Conservation (phyloP, 805 yeast genomes). For the Teunomyces aglyptinius region DNA sequence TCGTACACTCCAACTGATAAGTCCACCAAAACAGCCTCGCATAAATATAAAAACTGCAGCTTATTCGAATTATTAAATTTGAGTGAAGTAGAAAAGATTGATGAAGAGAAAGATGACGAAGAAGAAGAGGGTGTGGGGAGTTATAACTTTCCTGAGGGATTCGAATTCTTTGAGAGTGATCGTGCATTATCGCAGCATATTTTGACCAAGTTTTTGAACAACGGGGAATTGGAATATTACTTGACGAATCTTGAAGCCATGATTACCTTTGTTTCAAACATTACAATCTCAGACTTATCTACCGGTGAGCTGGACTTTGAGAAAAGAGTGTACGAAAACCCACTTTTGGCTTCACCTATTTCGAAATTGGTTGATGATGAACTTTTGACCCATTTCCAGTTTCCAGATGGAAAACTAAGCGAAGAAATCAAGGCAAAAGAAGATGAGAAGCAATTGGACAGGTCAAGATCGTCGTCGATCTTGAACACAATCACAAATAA, state of each 20-base stretch:
- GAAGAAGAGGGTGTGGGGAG: constrained; percentile 6
- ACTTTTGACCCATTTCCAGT: constrained; percentile 23
- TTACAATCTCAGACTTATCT: constrained; percentile 30
- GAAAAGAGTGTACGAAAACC: not conserved
- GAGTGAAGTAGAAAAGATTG: constrained; percentile 10
- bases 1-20: constrained; percentile 18
- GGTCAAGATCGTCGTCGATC: constrained; percentile 41
- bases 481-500: constrained; percentile 33
- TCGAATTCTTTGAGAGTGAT: constrained; percentile 31
- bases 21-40: constrained; percentile 11
- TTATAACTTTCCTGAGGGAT: constrained; percentile 5
- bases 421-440: constrained; percentile 15
- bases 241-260: constrained; percentile 44
- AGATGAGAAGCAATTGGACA: constrained; percentile 8
- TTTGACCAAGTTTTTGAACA: constrained; percentile 27
- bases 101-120: constrained; percentile 9
- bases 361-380: constrained; percentile 31
- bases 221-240: constrained; percentile 38
- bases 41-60: constrained; percentile 16
- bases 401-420: constrained; percentile 23
- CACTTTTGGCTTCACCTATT: constrained; percentile 3
- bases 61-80: constrained; percentile 33
- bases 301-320: constrained; percentile 6
- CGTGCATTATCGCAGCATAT: constrained; percentile 28
- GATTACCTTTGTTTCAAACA: constrained; percentile 34